phyloP scores from a whole-genome alignment of 306 rosid genomes.

The Arachis hypogaea region DNA sequence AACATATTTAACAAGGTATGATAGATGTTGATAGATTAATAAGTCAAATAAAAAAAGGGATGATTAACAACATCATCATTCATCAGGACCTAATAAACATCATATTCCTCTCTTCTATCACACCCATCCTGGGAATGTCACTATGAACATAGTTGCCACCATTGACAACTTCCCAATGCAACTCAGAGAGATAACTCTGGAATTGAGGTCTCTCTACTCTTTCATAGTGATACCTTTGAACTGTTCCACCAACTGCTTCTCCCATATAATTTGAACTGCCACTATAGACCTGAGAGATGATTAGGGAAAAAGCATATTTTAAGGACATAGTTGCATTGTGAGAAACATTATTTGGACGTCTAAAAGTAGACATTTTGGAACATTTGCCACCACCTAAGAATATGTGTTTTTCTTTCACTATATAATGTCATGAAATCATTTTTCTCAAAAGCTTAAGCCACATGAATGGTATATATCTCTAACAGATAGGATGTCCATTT shows the following conservation, averaged over 20 bases:
- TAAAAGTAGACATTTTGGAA: too few relatives aligned
- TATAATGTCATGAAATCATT: too few relatives aligned
- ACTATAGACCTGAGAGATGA: background rate
- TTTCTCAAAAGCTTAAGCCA: too few relatives aligned
- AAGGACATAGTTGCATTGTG: background rate
- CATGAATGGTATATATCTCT: too few relatives aligned
- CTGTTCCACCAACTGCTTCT: constrained; percentile 9
- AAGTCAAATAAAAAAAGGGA: background rate
- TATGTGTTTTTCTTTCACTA: too few relatives aligned
- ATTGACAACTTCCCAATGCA: background rate
- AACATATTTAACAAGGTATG: background rate
- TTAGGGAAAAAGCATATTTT: background rate
- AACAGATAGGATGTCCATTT: too few relatives aligned
- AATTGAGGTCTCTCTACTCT: background rate
- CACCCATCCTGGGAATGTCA: background rate
- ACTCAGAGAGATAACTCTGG: constrained; percentile 20
- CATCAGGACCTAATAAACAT: constrained; percentile 11
- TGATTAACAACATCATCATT: background rate
- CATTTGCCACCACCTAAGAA: too few relatives aligned
- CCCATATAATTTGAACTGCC: constrained; percentile 27
- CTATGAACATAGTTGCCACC: constrained; percentile 3
- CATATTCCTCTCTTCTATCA: constrained; percentile 15
- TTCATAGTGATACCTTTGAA: constrained; percentile 2
- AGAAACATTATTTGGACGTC: too few relatives aligned
- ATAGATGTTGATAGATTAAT: constrained; percentile 10